phyloP scores from a whole-genome alignment of 2,329 filamentous ascomycete species.

The Colletotrichum incanum region DNA sequence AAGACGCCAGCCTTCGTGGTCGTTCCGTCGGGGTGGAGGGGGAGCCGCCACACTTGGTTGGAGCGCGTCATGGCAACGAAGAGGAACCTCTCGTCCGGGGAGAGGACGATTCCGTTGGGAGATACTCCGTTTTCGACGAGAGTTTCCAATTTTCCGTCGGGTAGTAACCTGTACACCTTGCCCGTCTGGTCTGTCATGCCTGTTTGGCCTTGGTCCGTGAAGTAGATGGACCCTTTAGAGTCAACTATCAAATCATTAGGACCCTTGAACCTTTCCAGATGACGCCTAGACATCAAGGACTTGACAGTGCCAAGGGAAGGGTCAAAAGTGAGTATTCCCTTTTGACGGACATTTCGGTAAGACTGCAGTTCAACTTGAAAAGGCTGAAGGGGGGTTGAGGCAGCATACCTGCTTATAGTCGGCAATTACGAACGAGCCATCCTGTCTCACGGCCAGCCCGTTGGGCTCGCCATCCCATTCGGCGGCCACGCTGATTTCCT shows the following conservation, averaged over 20 bases:
- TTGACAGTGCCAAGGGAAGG: slow-evolving; percentile 49
- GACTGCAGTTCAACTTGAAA: too few species aligned
- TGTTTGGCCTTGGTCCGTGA: slow-evolving; percentile 62
- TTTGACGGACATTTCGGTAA: not conserved
- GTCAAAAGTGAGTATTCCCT: slow-evolving; percentile 57
- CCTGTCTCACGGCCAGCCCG: slow-evolving; percentile 52
- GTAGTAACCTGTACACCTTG: slow-evolving; percentile 55
- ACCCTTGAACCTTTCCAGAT: slow-evolving; percentile 61
- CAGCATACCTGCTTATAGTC: slow-evolving; percentile 59
- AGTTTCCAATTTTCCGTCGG: slow-evolving; percentile 55
- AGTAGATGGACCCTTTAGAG: slow-evolving; percentile 56
- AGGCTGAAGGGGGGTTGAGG: not conserved
- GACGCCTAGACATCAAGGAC: slow-evolving; percentile 52
- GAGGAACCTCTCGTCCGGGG: slow-evolving; percentile 56
- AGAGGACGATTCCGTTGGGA: slow-evolving; percentile 57
- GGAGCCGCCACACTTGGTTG: slow-evolving; percentile 59
- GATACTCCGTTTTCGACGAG: slow-evolving; percentile 57
- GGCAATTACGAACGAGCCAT: slow-evolving; percentile 56
- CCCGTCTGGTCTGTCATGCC: slow-evolving; percentile 60
- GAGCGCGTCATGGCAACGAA: slow-evolving; percentile 59
- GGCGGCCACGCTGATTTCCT: slow-evolving; percentile 50
- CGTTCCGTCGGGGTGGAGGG: slow-evolving; percentile 56
- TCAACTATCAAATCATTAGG: slow-evolving; percentile 59
- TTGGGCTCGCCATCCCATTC: slow-evolving; percentile 60
- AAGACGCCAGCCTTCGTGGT: slow-evolving; percentile 57